These are phyloP conservation scores for Pseudocercospora eumusae DNA, from an alignment of 2,329 filamentous ascomycete genomes.

Conservation along the genomic window DNA sequence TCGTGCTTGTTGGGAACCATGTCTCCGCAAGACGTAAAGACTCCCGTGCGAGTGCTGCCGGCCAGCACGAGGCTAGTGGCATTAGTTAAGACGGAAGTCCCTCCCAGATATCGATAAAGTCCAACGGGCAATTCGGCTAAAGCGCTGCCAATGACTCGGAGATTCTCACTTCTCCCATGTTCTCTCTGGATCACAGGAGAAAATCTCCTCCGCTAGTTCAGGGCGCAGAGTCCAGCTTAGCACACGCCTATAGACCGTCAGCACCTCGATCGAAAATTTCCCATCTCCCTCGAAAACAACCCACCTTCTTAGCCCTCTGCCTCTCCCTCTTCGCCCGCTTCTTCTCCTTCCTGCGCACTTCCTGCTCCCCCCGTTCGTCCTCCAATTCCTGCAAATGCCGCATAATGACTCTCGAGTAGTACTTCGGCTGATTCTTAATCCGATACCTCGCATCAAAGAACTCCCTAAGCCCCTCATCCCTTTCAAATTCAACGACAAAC, in stretches of 20 bases:
- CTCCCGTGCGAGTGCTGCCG: too few species aligned
- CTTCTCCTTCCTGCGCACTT: neutral
- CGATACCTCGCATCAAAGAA: neutral
- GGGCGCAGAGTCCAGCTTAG: neutral
- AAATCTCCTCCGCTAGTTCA: neutral
- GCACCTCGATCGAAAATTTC: neutral
- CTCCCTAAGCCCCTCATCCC: neutral
- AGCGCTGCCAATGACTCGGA: neutral
- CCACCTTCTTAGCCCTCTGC: neutral
- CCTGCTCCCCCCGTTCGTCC: neutral
- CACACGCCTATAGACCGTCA: neutral
- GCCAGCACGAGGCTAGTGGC: neutral
- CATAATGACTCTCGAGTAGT: neutral
- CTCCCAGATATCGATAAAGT: neutral
- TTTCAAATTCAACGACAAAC: neutral
- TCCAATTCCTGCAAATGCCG: neutral
- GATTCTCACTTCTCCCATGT: neutral
- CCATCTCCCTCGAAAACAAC: neutral
- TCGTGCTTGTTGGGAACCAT: neutral
- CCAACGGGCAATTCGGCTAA: neutral
- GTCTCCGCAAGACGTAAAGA: neutral
- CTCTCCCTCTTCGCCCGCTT: conserved; percentile 3
- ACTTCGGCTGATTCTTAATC: neutral
- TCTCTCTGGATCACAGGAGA: neutral
- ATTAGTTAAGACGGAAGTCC: neutral